Evolutionary conservation across 768 basidiomycete species (phyloP), one percentile per base, ranked within the genome.

Genomic region (Suillus plorans): DNA sequence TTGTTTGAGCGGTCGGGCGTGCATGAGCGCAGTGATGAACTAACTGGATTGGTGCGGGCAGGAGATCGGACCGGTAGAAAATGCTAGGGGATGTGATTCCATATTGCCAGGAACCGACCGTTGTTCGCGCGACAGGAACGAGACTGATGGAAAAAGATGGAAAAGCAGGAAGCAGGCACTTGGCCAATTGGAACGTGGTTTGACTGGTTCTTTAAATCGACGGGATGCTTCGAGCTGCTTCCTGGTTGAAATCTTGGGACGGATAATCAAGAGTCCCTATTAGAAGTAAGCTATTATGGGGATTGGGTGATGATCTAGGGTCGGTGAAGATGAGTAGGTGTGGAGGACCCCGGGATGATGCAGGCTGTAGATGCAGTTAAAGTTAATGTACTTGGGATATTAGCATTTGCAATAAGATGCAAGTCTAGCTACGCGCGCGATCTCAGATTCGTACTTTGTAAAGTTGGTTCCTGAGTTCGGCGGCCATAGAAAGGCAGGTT

Each of bases 401-500:
- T 39, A 39, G 39, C 20, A 45, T n/a, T 4, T 9, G 20, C 20
- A 20, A 45, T 45, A n/a, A 20, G 9, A n/a, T 10, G 41, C 13
- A n/a, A n/a, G n/a, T n/a, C n/a, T n/a, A n/a, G n/a, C n/a, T n/a
- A n/a, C n/a, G n/a, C n/a, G n/a, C n/a, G n/a, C n/a, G n/a, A 41
- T 41, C 39, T 41, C 5, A 41, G 39, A 41, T 41, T 41, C 10
- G 31, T 31, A 31, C 31, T 31, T 31, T 31, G 31, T 31, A 7
- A 31, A 31, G 31, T 31, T 31, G 31, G 31, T 73, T 65, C 72
- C 73, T 75, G 62, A 37, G 62, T 63, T 69, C 63, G 73, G 74
- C 73, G 73, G 68, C 64, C 67, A 69, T 67, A 70, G 70, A 61
- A 44, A 16, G 20, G 41, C 64, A 0, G 62, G 74, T 73, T 68